Evolutionary conservation across 1,284 basidiomycete genomes (phyloP), one percentile per base, ranked within the genome.

Genomic region (Rhodotorula sp.): DNA sequence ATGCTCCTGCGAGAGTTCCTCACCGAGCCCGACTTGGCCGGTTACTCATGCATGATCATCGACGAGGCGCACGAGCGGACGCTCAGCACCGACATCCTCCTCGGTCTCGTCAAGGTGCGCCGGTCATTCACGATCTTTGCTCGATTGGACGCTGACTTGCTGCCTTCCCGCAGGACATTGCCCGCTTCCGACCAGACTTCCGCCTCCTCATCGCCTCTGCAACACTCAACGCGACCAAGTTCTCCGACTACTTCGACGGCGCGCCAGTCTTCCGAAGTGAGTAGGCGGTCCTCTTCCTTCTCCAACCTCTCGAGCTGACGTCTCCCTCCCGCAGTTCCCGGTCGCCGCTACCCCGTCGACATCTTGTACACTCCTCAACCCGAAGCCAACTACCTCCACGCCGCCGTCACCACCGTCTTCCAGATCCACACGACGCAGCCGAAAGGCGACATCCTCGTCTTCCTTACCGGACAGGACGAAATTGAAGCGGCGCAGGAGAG

Each of bases 391-490:
- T 99, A 99, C 79, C 87, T 99, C 40, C 94, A 99, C 79, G 96
- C 96, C 10, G 93, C 95, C 40, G 95, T 99, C 78, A 99, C 95
- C 8, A 99, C 96, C 11, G 88, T 99, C 37, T 96, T 99, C 82
- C 96, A 99, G 80, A 99, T 99, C 56, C 96, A 99, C 80, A 98
- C 94, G 1, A 97, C 95, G 0, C 95, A 99, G 77, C 94, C 94
- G 0, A 91, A 90, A 77, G 96, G 96, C n/a, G 96, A 99, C 78
- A 95, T 99, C 72, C 86, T 99, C 40, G 92, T 99, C 1, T 99
- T 99, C 82, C 85, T 99, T 58, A 99, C 96, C 0, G 96, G 96
- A 74, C 96, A 99, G 85, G 96, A 99, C 80, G 96, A 99, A 81
- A 99, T 99, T 72, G 96, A 99, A 81, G 91, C 92, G 1, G 94